phyloP scores from a whole-genome alignment of 192 early-diverging fungal genomes.

The Geranomyces variabilis region DNA sequence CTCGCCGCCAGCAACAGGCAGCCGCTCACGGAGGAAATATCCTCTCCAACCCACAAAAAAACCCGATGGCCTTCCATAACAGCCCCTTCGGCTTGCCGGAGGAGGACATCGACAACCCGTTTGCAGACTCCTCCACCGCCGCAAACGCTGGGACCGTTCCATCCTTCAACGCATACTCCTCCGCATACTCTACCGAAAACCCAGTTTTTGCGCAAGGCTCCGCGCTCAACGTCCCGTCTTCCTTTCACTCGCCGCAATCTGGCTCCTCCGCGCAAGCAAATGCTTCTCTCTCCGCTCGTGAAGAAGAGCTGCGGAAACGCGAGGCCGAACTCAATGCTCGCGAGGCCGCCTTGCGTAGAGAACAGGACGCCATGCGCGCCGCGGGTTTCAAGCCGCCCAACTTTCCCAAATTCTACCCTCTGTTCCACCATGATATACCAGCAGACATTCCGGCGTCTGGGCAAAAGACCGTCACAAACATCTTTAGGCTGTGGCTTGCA shows the following conservation, averaged over 20 bases:
- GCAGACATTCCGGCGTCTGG: conserved; percentile 56
- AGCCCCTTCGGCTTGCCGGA: conserved; percentile 8
- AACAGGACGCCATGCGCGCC: conserved; percentile 63
- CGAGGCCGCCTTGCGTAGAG: conserved; percentile 68
- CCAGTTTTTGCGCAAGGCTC: background rate
- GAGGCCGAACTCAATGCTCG: conserved; percentile 78
- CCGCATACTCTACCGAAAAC: background rate
- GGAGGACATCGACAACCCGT: conserved; percentile 7
- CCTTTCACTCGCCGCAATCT: background rate
- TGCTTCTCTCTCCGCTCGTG: conserved; percentile 50
- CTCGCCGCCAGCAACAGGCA: too few relatives aligned
- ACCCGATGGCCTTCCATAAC: background rate
- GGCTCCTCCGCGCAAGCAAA: background rate
- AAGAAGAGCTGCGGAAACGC: conserved; percentile 71
- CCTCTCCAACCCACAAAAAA: too few relatives aligned
- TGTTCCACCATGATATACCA: conserved; percentile 81
- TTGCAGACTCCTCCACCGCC: conserved; percentile 3
- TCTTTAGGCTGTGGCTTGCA: conserved; percentile 77
- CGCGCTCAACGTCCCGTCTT: background rate
- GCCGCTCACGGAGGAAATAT: too few relatives aligned
- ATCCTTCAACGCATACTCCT: background rate
- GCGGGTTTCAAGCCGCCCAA: conserved; percentile 70
- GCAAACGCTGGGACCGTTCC: background rate
- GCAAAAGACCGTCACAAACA: conserved; percentile 59
- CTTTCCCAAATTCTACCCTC: conserved; percentile 77